A percentile compares a stretch with the other conserved stretches of the same genome.
Conservation (phyloP, 805 yeast species). For the Candida ipomoeae region DNA sequence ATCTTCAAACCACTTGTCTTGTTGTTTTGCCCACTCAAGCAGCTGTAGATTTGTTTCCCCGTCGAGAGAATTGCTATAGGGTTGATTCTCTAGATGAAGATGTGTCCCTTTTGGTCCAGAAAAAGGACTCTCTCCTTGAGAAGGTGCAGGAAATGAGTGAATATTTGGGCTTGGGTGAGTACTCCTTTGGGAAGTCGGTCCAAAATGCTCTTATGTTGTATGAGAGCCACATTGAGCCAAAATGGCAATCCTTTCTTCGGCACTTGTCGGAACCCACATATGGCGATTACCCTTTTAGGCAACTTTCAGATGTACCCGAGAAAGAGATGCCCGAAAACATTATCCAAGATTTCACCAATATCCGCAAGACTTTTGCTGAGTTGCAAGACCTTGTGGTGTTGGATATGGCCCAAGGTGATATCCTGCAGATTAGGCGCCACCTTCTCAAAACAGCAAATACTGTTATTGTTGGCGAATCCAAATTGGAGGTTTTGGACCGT, state of each 20-base stretch:
- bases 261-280: conserved; percentile 4
- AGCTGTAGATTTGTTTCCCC: conserved; percentile 11
- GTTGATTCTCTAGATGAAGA: conserved; percentile 3
- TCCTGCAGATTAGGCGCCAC: neutral
- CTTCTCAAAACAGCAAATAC: conserved; percentile 2
- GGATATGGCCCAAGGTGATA: conserved; percentile 5
- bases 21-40: conserved; percentile 11
- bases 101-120: conserved; percentile 2
- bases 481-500: conserved; percentile 1
- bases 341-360: conserved; percentile 5
- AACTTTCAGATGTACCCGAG: neutral
- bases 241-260: conserved; percentile 16
- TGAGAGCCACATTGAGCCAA: conserved; percentile 17
- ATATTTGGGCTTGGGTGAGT: conserved; percentile 14
- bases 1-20: conserved; percentile 4
- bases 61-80: conserved; percentile 1
- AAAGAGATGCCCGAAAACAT: neutral
- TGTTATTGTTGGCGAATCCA: conserved; percentile 4
- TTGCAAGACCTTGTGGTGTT: conserved; percentile 9
- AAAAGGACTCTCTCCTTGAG: conserved; percentile 8
- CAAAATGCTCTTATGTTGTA: conserved; percentile 20
- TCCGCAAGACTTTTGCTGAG: conserved; percentile 9
- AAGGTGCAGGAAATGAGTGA: conserved; percentile 12
- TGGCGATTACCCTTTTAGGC: conserved; percentile 12
- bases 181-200: conserved; percentile 14